Base-by-base conservation (phyloP, 163 green algal species). In the Volvox carteri region DNA sequence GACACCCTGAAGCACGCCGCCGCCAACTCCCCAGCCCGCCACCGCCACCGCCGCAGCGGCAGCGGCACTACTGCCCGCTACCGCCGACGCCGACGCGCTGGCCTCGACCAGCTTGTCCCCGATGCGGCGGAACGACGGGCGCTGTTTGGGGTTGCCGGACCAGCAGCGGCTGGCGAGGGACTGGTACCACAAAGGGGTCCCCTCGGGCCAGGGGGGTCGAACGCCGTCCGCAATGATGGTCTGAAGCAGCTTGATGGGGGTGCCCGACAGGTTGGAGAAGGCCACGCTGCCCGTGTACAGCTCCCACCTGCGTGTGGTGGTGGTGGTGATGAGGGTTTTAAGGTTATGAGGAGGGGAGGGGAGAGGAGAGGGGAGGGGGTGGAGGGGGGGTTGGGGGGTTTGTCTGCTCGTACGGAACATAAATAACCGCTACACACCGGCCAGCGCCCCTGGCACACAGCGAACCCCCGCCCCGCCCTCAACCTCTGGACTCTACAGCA, bases 221-320 rank as follows among this genome's bases (percentile, higher is more conserved):
- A 92, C 88, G 33, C 91, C 91, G 72, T 94, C 91, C 0, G n/a
- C 78, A n/a, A 92, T 91, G 44, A 93, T 87, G 19, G 91, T 92
- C 75, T 93, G 88, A 48, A 93, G 52, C 73, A 93, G 73, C 78
- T 92, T 93, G 78, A 86, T 46, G 60, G 65, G 87, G 25, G 84
- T 86, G 54, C 84, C 83, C 42, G 68, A 21, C 30, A 91, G 84
- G 78, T 87, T 84, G 56, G 78, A 62, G 46, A 86, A 90, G 1
- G 86, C 86, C 56, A 90, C 77, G 73, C 90, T 65, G 28, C 91
- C 85, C 4, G 89, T 93, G 75, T 91, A 92, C 9, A 92, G 68
- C 80, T 94, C 91, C 88, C 88, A 93, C 78, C 78, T 86, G 54
- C 3, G 16, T 2, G 28, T 41, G 4, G 39, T 16, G 72, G 41